Evolutionary conservation across 176 grass and related monocot species (phyloP).

Genomic region (Juncus effusus): DNA sequence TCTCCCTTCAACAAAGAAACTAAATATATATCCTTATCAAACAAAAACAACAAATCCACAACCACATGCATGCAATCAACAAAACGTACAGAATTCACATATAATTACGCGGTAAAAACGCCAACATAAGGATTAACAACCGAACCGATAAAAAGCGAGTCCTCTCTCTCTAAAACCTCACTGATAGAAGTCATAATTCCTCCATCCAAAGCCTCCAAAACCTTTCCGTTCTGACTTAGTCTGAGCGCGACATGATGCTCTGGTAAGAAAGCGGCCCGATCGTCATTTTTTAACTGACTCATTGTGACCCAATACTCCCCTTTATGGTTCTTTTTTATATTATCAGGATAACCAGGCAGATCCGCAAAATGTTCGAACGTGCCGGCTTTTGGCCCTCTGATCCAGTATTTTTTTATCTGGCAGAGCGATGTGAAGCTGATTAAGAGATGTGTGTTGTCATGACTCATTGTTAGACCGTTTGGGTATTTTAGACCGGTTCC

Average conservation of each 20-base stretch:
- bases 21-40: conserved; percentile 2
- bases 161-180: conserved; percentile 60
- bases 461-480: conserved; percentile 67
- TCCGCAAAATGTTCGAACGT: conserved; percentile 43
- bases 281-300: conserved; percentile 41
- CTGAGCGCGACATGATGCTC: conserved; percentile 48
- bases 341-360: conserved; percentile 85
- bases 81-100: background rate
- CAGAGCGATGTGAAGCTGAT: conserved; percentile 51
- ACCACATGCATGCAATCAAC: background rate
- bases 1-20: too few relatives aligned
- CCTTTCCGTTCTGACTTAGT: conserved; percentile 32
- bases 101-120: conserved; percentile 24
- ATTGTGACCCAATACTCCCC: conserved; percentile 73
- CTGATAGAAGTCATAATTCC: conserved; percentile 39
- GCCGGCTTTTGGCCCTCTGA: conserved; percentile 37
- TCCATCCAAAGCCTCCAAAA: conserved; percentile 43
- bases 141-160: conserved; percentile 69
- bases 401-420: conserved; percentile 61
- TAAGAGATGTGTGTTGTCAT: conserved; percentile 53
- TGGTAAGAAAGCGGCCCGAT: background rate
- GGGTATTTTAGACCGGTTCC: conserved; percentile 48
- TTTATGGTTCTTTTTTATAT: conserved; percentile 40
- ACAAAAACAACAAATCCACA: background rate
- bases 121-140: conserved; percentile 62